phyloP scores from a whole-genome alignment of 371 early-diverging fungal species.

The Mucor lusitanicus region DNA sequence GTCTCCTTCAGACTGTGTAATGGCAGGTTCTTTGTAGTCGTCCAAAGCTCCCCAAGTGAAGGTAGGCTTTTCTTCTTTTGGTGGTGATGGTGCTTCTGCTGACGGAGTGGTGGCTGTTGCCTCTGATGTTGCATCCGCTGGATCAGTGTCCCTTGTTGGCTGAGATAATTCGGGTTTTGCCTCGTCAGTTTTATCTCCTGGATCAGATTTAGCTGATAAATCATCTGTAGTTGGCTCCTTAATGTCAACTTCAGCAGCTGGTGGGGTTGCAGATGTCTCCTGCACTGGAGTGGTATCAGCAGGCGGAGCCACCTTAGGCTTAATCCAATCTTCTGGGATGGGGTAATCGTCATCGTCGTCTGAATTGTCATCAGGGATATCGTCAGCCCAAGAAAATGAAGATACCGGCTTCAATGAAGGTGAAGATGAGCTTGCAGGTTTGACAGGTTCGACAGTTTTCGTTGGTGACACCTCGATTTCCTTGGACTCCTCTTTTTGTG shows the following conservation, averaged over 20 bases:
- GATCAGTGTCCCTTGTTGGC: background rate
- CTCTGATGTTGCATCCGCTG: background rate
- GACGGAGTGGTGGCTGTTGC: background rate
- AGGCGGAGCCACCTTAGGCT: background rate
- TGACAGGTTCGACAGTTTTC: background rate
- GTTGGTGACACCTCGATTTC: background rate
- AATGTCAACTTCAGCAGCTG: background rate
- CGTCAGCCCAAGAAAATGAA: constrained; percentile 17
- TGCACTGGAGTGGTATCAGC: background rate
- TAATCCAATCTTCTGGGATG: background rate
- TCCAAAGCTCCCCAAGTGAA: background rate
- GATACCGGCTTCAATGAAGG: background rate
- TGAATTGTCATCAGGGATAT: constrained; percentile 6
- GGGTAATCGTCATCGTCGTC: background rate
- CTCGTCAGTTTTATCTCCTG: background rate
- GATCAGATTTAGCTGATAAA: background rate
- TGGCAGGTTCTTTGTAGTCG: background rate
- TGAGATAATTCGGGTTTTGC: background rate
- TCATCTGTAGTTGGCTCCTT: background rate
- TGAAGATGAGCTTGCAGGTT: background rate
- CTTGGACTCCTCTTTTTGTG: background rate
- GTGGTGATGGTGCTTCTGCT: background rate
- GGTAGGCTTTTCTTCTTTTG: background rate
- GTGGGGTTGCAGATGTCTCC: background rate
- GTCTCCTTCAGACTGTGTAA: background rate